phyloP scores from a whole-genome alignment of 768 basidiomycete genomes.

The Pleurotus sapidus region DNA sequence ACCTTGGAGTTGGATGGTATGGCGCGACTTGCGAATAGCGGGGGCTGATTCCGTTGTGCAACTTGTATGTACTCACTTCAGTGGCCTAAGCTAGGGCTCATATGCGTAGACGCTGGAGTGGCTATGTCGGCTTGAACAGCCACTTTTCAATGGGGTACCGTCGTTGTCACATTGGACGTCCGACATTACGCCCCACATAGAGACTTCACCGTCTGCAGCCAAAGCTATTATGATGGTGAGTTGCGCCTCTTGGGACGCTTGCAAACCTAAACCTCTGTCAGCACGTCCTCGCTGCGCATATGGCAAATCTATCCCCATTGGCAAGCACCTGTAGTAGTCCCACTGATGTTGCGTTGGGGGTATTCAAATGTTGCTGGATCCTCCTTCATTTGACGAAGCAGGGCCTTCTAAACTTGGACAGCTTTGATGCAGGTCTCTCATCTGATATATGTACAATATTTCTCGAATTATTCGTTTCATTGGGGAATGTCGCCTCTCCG shows the following conservation, averaged over 20 bases:
- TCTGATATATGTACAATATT: conserved; percentile 22
- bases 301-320: background rate
- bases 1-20: conserved; percentile 65
- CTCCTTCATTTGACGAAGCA: background rate
- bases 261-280: background rate
- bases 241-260: background rate
- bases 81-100: background rate
- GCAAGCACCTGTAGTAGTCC: conserved; percentile 22
- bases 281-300: conserved; percentile 7
- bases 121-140: conserved; percentile 39
- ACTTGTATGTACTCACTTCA: conserved; percentile 36
- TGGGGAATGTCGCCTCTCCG: conserved; percentile 12
- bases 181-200: background rate
- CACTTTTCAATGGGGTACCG: background rate
- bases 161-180: conserved; percentile 2
- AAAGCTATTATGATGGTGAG: conserved; percentile 24
- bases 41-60: conserved; percentile 45
- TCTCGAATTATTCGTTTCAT: conserved; percentile 24
- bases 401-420: conserved; percentile 1
- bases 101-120: conserved; percentile 48
- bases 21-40: conserved; percentile 51
- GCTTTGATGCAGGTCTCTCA: conserved; percentile 9
- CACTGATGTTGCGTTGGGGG: conserved; percentile 16
- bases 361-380: background rate
- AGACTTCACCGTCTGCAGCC: conserved; percentile 8